Percentiles rank a stretch among this genome's conserved stretches.
These are phyloP conservation scores for Rachicladosporium sp. DNA, from an alignment of 2,329 filamentous ascomycete genomes.

Conservation along the genomic window DNA sequence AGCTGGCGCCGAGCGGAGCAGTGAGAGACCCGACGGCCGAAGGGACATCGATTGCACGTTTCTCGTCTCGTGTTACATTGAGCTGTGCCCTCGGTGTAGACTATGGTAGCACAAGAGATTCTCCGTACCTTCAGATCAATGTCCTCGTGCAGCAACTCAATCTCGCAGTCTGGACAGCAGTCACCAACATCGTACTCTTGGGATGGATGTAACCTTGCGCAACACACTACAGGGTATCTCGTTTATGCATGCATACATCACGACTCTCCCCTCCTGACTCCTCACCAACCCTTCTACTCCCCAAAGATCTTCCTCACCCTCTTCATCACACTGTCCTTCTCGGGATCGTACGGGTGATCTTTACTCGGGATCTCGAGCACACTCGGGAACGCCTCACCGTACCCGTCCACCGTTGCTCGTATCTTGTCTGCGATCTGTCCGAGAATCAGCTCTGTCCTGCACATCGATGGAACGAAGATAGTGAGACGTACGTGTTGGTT, in stretches of 20 bases:
- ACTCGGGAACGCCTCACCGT: constrained; percentile 90
- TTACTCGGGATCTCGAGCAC: constrained; percentile 96
- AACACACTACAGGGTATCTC: not conserved
- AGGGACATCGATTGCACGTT: too few species aligned
- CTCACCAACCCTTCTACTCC: constrained; percentile 36
- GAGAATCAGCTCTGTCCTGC: not conserved
- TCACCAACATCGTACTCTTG: too few species aligned
- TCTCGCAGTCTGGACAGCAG: not conserved
- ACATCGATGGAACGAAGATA: not conserved
- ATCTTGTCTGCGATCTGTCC: constrained; percentile 82
- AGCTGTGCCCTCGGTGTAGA: too few species aligned
- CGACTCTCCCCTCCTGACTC: not conserved
- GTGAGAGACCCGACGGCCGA: too few species aligned
- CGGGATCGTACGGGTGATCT: constrained; percentile 96
- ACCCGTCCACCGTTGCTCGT: constrained; percentile 77
- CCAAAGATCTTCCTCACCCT: constrained; percentile 65
- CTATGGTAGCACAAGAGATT: too few species aligned
- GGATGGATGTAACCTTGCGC: too few species aligned
- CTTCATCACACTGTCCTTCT: constrained; percentile 95
- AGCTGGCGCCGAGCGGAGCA: too few species aligned
- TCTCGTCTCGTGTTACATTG: too few species aligned
- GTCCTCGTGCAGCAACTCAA: not conserved
- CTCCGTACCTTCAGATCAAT: not conserved
- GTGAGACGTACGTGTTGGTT: constrained; percentile 73
- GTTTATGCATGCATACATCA: not conserved